Conservation (phyloP, 441 rosid species). For the Iberis amara region DNA sequence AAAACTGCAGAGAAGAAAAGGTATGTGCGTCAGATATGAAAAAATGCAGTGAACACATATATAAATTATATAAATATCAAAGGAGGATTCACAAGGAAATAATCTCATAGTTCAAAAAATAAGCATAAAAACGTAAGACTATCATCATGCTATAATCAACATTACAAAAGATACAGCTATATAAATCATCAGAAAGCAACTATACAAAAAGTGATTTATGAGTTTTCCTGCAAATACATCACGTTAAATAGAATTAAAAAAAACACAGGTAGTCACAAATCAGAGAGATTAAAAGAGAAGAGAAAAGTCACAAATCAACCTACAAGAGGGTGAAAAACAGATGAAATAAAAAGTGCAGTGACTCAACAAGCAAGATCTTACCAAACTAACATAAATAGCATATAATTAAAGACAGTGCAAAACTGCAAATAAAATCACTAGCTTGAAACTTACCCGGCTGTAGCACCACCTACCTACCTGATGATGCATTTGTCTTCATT, state of each 20-base stretch:
- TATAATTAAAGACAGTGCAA: background rate
- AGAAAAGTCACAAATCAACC: conserved; percentile 1
- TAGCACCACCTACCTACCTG: too few relatives aligned
- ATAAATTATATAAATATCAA: background rate
- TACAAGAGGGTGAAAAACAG: background rate
- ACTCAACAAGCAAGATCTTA: conserved; percentile 9
- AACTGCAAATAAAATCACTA: conserved; percentile 2
- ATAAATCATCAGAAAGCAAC: background rate
- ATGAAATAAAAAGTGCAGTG: background rate
- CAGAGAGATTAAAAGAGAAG: background rate
- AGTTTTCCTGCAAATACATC: background rate
- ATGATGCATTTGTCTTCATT: too few relatives aligned
- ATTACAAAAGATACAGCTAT: conserved; percentile 2
- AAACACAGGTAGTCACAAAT: background rate
- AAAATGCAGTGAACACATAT: background rate
- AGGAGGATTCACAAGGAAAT: conserved; percentile 6
- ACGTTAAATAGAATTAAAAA: background rate
- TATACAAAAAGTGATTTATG: conserved; percentile 3
- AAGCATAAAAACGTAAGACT: background rate
- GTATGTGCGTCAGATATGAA: background rate
- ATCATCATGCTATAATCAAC: conserved; percentile 4
- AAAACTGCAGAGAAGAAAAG: conserved; percentile 25
- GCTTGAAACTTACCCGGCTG: background rate
- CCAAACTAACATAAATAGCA: background rate
- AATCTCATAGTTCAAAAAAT: conserved; percentile 4